Conservation (phyloP, 495 filamentous ascomycete genomes). For the Penicillium robsamsonii region DNA sequence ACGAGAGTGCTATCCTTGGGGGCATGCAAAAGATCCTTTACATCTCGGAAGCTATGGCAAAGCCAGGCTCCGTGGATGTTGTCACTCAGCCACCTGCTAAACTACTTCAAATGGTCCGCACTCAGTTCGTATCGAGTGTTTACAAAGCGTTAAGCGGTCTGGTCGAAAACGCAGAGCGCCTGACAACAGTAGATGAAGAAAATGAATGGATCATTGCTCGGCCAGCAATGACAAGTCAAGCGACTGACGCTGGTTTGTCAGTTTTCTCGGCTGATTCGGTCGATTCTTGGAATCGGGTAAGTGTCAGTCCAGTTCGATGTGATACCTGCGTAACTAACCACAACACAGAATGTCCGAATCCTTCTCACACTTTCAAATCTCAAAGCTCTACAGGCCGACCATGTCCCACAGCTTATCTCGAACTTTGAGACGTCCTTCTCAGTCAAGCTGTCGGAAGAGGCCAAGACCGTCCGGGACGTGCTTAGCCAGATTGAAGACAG, state of each 20-base stretch:
- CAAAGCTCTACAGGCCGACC: slow-evolving; percentile 68
- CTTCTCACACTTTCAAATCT: slow-evolving; percentile 91
- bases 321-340: slow-evolving; percentile 19
- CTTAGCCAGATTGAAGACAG: slow-evolving; percentile 83
- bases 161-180: slow-evolving; percentile 88
- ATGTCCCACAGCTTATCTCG: slow-evolving; percentile 76
- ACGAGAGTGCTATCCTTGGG: slow-evolving; percentile 70
- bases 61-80: slow-evolving; percentile 65
- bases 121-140: slow-evolving; percentile 83
- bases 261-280: slow-evolving; percentile 53
- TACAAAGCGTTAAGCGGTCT: slow-evolving; percentile 91
- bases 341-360: slow-evolving; percentile 75
- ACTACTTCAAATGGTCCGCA: slow-evolving; percentile 78
- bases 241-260: slow-evolving; percentile 31
- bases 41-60: slow-evolving; percentile 75
- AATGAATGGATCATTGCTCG: slow-evolving; percentile 49
- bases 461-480: slow-evolving; percentile 83
- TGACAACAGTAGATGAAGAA: slow-evolving; percentile 57
- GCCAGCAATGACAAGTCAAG: slow-evolving; percentile 29
- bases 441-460: slow-evolving; percentile 86
- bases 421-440: slow-evolving; percentile 89
- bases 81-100: slow-evolving; percentile 80
- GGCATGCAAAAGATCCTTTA: slow-evolving; percentile 95
- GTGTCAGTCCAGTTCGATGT: slow-evolving; percentile 23
- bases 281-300: slow-evolving; percentile 68